These are phyloP conservation scores for Ceratobasidium sp. DNA, from an alignment of 1,284 basidiomycete species.

Conservation along the genomic window DNA sequence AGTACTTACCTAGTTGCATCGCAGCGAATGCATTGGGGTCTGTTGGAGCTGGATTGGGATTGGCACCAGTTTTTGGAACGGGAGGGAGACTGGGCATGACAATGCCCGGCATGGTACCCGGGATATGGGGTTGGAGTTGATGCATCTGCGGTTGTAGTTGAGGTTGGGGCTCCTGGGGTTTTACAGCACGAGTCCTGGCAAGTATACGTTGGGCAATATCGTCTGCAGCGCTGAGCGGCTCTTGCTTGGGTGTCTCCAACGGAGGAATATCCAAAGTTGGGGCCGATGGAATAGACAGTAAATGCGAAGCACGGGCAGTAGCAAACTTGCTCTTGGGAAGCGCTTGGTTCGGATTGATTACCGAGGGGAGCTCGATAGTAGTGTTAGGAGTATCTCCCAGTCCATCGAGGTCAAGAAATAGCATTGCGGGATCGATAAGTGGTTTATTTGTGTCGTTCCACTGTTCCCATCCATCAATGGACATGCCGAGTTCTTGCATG, in stretches of 20 bases:
- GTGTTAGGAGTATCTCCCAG: constrained; percentile 16
- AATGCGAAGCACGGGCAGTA: constrained; percentile 35
- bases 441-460: constrained; percentile 33
- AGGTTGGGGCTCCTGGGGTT: constrained; percentile 2
- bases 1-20: constrained; percentile 34
- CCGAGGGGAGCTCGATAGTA: constrained; percentile 14
- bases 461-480: constrained; percentile 39
- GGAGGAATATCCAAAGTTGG: constrained; percentile 4
- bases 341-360: neutral
- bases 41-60: neutral
- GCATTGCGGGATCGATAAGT: constrained; percentile 32
- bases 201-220: constrained; percentile 36
- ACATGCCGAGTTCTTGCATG: constrained; percentile 39
- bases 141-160: neutral
- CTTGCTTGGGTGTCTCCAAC: neutral
- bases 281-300: constrained; percentile 35
- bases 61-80: constrained; percentile 10
- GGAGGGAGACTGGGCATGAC: constrained; percentile 33
- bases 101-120: constrained; percentile 25
- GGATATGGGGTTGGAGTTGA: constrained; percentile 12
- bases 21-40: constrained; percentile 21
- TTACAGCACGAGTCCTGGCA: constrained; percentile 25
- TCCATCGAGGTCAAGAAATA: constrained; percentile 36
- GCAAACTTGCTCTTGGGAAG: constrained; percentile 31
- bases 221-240: constrained; percentile 33